phyloP scores from a whole-genome alignment of 2,329 filamentous ascomycete species.

The Fusarium secorum region DNA sequence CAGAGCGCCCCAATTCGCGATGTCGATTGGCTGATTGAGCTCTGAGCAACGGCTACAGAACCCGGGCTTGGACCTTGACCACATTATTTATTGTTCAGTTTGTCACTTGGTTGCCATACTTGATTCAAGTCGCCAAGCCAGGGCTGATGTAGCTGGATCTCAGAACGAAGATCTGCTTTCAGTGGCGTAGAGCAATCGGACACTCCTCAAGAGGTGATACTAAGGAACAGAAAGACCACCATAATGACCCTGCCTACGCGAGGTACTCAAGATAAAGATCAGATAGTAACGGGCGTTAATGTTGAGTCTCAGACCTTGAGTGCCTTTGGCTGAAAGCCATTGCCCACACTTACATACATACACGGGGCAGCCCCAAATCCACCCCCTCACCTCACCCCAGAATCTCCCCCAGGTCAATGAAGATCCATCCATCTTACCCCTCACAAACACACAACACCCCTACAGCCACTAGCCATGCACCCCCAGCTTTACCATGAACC shows the following conservation, averaged over 20 bases:
- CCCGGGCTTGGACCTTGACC: neutral
- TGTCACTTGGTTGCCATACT: neutral
- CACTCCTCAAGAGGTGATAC: neutral
- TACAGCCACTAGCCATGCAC: constrained; percentile 18
- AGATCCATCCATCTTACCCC: constrained; percentile 23
- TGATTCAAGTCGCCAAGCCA: neutral
- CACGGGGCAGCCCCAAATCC: constrained; percentile 2
- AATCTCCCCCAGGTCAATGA: constrained; percentile 13
- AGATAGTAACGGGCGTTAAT: constrained; percentile 6
- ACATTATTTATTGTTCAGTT: neutral
- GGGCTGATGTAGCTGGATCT: neutral
- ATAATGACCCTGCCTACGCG: neutral
- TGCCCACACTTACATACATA: constrained; percentile 11
- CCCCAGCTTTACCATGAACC: constrained; percentile 10
- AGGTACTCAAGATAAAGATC: neutral
- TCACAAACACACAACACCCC: constrained; percentile 10
- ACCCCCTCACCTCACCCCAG: constrained; percentile 24
- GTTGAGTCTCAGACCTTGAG: neutral
- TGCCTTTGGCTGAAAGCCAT: constrained; percentile 18
- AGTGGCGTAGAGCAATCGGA: neutral
- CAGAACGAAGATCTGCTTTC: neutral
- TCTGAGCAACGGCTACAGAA: constrained; percentile 11
- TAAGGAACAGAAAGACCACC: neutral
- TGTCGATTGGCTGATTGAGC: constrained; percentile 1
- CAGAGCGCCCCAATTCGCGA: neutral